Evolutionary conservation across 108 stramenopile genomes (phyloP), one percentile per base, ranked within the genome.

Genomic region (Stephanodiscus minutulus): DNA sequence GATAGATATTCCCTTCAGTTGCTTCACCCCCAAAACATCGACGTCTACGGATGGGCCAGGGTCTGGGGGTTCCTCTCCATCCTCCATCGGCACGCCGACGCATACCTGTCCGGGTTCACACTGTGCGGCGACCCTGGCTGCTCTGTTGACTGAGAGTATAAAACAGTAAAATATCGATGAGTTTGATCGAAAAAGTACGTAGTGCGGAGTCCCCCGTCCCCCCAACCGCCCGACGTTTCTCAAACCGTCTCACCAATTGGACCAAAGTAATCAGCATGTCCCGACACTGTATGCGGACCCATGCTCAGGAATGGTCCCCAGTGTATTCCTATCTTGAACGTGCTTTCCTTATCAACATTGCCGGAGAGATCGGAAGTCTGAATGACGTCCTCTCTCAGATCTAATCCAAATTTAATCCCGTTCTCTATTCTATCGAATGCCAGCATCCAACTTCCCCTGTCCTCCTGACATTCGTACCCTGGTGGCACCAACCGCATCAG

Each of bases 201-300:
- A 22, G 6, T 36, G 39, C 0, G 8, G 36, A 35, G 35, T 39
- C 15, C 7, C 24, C 20, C 22, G 4, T 20, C 7, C 5, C 0
- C 54, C 25, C 7, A 22, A 21, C 1, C 54, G 11, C 25, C 54
- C 18, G 6, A 2, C 4, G 6, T 50, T 1, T 7, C 6, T 50
- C 22, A 39, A 31, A 55, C 10, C 33, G 25, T 28, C 73, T 66
- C 46, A 74, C 73, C 82, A 59, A 82, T 77, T 22, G 76, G 74
- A 33, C 82, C 82, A 65, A 82, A 82, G 55, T 82, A 82, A 68
- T 82, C 82, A 27, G 82, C 82, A 43, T 77, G 82, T 37, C 82
- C 82, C 31, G 76, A 78, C 9, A 78, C 64, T 7, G 76, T 78
- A 52, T 82, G 82, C 35, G 82, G 82, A 4, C 82, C 82, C 82